phyloP scores from a whole-genome alignment of 345 rosid genomes.

The Ailanthus altissimus region DNA sequence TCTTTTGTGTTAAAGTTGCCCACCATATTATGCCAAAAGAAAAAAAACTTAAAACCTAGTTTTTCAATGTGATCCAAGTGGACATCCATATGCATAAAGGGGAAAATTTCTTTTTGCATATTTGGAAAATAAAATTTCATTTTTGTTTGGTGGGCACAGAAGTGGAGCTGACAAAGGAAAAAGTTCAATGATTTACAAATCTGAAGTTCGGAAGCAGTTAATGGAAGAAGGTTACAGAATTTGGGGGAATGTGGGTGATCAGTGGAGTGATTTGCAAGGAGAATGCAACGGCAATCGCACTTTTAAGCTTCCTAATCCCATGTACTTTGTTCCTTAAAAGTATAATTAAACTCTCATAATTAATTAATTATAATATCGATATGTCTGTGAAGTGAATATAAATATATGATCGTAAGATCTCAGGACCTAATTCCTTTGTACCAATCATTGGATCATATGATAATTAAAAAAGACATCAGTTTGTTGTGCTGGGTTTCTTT shows the following conservation, averaged over 20 bases:
- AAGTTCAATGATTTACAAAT: constrained; percentile 59
- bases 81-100: neutral
- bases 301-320: constrained; percentile 88
- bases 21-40: too few relatives aligned
- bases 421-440: too few relatives aligned
- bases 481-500: too few relatives aligned
- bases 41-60: neutral
- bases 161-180: constrained; percentile 44
- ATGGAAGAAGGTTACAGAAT: constrained; percentile 68
- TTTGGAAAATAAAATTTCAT: neutral
- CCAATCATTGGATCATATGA: too few relatives aligned
- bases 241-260: constrained; percentile 88
- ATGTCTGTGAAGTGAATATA: neutral
- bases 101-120: too few relatives aligned
- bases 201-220: constrained; percentile 53
- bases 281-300: constrained; percentile 64
- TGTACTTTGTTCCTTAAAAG: constrained; percentile 68
- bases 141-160: constrained; percentile 28
- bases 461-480: too few relatives aligned
- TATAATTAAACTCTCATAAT: too few relatives aligned
- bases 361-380: too few relatives aligned
- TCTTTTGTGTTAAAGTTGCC: too few relatives aligned
- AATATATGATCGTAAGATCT: too few relatives aligned
- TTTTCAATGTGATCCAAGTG: neutral
- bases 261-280: constrained; percentile 87